Conservation (phyloP, 1,284 basidiomycete genomes). For the Cutaneotrichosporon sp. region DNA sequence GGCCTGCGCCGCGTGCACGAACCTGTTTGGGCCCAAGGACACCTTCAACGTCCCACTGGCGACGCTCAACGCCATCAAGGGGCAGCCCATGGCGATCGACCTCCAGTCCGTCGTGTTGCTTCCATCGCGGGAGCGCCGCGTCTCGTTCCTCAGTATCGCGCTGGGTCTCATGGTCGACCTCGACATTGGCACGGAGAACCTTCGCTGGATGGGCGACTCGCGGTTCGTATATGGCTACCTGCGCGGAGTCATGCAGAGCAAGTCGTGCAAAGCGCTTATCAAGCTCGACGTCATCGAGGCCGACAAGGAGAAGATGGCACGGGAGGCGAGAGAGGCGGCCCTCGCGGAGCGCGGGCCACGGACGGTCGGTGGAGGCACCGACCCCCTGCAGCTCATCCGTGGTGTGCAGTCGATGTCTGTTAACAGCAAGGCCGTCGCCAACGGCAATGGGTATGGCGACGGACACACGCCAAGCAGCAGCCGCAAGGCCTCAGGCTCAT, state of each 20-base stretch:
- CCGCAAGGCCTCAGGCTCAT: slow-evolving; percentile 53
- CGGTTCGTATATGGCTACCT: slow-evolving; percentile 85
- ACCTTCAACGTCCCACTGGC: slow-evolving; percentile 74
- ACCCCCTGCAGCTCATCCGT: slow-evolving; percentile 19
- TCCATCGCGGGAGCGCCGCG: slow-evolving; percentile 52
- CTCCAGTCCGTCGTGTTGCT: slow-evolving; percentile 67
- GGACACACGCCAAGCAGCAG: neutral
- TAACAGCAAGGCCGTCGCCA: neutral
- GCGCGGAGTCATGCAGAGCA: slow-evolving; percentile 68
- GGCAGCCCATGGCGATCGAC: slow-evolving; percentile 75
- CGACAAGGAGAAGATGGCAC: slow-evolving; percentile 71
- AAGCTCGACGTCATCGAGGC: slow-evolving; percentile 68
- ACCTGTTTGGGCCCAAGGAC: slow-evolving; percentile 57
- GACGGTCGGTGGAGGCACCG: slow-evolving; percentile 28
- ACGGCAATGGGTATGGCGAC: neutral
- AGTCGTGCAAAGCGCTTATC: slow-evolving; percentile 68
- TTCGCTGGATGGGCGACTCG: slow-evolving; percentile 91
- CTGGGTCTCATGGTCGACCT: slow-evolving; percentile 90
- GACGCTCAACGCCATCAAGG: slow-evolving; percentile 84
- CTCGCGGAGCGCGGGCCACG: slow-evolving; percentile 13
- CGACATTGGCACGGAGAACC: slow-evolving; percentile 77
- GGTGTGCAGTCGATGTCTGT: slow-evolving; percentile 13
- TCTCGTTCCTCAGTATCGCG: slow-evolving; percentile 86
- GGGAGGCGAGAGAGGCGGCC: slow-evolving; percentile 38
- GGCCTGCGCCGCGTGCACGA: slow-evolving; percentile 53